Base-by-base conservation (phyloP, 2,329 filamentous ascomycete genomes). In the Fonsecaea pugnacius region DNA sequence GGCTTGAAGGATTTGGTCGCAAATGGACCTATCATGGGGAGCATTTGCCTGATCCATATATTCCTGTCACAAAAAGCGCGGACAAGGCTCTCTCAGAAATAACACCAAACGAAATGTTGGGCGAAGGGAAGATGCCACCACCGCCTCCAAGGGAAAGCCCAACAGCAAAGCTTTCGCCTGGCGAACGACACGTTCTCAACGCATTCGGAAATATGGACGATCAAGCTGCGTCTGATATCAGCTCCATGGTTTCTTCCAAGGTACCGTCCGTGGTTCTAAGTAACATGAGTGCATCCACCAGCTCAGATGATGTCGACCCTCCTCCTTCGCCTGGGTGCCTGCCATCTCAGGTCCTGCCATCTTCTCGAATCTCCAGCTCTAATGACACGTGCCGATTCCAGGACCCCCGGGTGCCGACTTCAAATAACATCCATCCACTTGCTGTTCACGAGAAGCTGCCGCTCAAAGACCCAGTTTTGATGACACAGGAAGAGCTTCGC, bases 11-110 rank as follows among this genome's bases (percentile, higher is more conserved):
- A n/a, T 14, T 24, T 30, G 33, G 30, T 40, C 30, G 18, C 36
- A 50, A 32, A 18, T 64, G 61, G 60, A 46, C 21, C 8, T 50
- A 54, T 24, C 30, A 58, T 27, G 64, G 54, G 30, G 58, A 67
- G 3, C 61, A 67, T 55, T 21, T 67, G n/a, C 61, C 61, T 32
- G 64, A 67, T 56, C 64, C 64, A 21, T 64, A 60, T 9, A 24
- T 64, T 35, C 61, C 64, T 32, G 24, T 38, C 4, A 14, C 30
- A 3, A 5, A 36, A 27, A 38, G 30, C 10, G 7, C 18, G n/a
- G 36, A 43, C 32, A 43, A 14, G 18, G 32, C 21, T 14, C 38
- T 24, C n/a, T 32, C 30, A 18, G 43, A 51, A 50, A 16, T 27
- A 7, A 9, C 5, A 12, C 14, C 7, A 14, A 50, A 27, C 9